These are phyloP conservation scores for Astragalus glycyphyllos DNA, from an alignment of 306 rosid genomes.

Conservation along the genomic window DNA sequence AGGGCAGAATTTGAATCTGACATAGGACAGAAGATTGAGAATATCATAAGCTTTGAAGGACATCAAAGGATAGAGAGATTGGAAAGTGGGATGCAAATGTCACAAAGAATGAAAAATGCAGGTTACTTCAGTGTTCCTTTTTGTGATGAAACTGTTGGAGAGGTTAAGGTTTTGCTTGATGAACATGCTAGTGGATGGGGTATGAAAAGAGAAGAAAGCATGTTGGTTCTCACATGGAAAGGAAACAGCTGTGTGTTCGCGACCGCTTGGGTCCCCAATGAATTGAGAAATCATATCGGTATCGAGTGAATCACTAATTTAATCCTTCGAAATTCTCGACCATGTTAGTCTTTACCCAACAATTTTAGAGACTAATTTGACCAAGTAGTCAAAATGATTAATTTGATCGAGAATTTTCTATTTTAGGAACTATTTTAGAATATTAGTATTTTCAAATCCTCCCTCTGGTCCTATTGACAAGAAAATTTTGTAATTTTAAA, in stretches of 20 bases:
- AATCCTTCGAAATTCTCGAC: too few relatives aligned
- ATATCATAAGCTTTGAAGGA: slow-evolving; percentile 78
- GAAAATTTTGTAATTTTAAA: too few relatives aligned
- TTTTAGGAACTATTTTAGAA: too few relatives aligned
- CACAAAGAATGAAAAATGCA: slow-evolving; percentile 63
- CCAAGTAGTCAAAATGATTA: too few relatives aligned
- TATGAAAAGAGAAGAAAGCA: slow-evolving; percentile 87
- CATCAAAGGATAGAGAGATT: slow-evolving; percentile 72
- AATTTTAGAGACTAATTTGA: too few relatives aligned
- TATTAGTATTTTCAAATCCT: too few relatives aligned
- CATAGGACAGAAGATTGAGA: slow-evolving; percentile 85
- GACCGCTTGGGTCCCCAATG: slow-evolving; percentile 79
- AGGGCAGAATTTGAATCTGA: slow-evolving; percentile 89
- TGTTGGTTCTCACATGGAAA: slow-evolving; percentile 92
- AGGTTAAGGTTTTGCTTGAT: slow-evolving; percentile 79
- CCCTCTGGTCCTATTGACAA: too few relatives aligned
- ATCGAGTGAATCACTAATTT: background rate
- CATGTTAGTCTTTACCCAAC: too few relatives aligned
- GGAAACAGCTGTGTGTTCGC: slow-evolving; percentile 92
- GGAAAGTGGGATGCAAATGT: slow-evolving; percentile 60
- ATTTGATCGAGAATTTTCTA: too few relatives aligned
- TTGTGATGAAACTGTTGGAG: slow-evolving; percentile 66
- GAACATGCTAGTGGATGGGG: slow-evolving; percentile 99
- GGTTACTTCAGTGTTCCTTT: slow-evolving; percentile 67
- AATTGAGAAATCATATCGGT: slow-evolving; percentile 49